phyloP scores from a whole-genome alignment of 1,284 basidiomycete genomes.

The Ustilago bromivora region DNA sequence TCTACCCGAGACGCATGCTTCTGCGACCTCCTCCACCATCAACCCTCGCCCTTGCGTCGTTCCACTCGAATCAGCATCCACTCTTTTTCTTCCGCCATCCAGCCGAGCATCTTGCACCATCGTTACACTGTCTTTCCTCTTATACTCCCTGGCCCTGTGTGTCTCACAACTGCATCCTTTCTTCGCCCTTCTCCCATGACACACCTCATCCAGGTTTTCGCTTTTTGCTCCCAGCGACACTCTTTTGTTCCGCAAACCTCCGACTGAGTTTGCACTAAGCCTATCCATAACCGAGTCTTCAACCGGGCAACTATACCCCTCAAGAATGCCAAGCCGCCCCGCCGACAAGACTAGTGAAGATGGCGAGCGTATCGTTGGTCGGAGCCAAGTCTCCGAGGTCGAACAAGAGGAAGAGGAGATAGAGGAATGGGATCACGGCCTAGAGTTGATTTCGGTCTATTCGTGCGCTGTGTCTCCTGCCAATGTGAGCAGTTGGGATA shows the following conservation, averaged over 20 bases:
- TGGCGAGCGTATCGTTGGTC: neutral
- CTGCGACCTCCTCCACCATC: neutral
- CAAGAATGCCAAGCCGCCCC: neutral
- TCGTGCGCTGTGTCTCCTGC: neutral
- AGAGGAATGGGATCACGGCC: conserved; percentile 8
- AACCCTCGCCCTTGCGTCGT: neutral
- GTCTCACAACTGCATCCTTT: neutral
- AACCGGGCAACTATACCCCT: neutral
- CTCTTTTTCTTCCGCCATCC: neutral
- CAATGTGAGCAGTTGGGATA: neutral
- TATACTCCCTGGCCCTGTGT: neutral
- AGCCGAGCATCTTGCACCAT: neutral
- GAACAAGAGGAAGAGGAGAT: neutral
- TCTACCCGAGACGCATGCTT: conserved; percentile 4
- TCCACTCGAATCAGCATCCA: neutral
- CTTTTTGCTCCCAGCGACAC: neutral
- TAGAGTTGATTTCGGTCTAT: neutral
- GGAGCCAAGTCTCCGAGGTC: neutral
- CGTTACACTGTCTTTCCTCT: neutral
- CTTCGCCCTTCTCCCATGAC: neutral
- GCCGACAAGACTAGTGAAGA: neutral
- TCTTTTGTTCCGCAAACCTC: neutral
- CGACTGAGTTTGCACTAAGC: neutral
- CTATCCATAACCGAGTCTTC: neutral
- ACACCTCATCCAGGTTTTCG: neutral